Percentiles rank a stretch among this genome's conserved stretches.
Conservation (phyloP, 805 yeast genomes). For the Cyberlindnera galapagoensis region DNA sequence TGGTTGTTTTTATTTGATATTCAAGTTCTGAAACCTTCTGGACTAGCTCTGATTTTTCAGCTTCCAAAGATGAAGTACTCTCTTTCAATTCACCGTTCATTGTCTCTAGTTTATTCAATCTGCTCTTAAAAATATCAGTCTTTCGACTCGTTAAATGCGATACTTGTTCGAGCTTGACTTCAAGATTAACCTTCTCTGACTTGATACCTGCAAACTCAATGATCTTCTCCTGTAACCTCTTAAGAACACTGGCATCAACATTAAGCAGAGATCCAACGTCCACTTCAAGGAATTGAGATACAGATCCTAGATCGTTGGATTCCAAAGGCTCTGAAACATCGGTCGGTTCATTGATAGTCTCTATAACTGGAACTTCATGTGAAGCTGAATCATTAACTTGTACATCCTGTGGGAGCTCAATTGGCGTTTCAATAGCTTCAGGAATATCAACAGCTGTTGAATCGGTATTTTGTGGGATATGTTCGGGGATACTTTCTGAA, state of each 20-base stretch:
- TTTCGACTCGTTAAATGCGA: conserved; percentile 29
- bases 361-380: neutral
- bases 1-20: conserved; percentile 4
- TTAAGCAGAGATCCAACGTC: conserved; percentile 19
- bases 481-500: no score
- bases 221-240: conserved; percentile 25
- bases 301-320: conserved; percentile 6
- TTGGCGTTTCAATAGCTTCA: no score
- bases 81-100: conserved; percentile 21
- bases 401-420: no score
- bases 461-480: no score
- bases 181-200: conserved; percentile 31
- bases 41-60: conserved; percentile 19
- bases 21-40: conserved; percentile 15
- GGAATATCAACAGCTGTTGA: no score
- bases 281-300: conserved; percentile 31
- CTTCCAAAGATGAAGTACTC: conserved; percentile 16
- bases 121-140: conserved; percentile 26
- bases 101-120: conserved; percentile 20
- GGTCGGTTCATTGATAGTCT: neutral
- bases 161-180: conserved; percentile 35
- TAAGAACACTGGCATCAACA: conserved; percentile 19
- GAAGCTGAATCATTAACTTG: no score
- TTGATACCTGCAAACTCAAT: conserved; percentile 30
- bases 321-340: neutral